Conservation (phyloP, 805 yeast genomes). For the Lipomyces chichibuensis region DNA sequence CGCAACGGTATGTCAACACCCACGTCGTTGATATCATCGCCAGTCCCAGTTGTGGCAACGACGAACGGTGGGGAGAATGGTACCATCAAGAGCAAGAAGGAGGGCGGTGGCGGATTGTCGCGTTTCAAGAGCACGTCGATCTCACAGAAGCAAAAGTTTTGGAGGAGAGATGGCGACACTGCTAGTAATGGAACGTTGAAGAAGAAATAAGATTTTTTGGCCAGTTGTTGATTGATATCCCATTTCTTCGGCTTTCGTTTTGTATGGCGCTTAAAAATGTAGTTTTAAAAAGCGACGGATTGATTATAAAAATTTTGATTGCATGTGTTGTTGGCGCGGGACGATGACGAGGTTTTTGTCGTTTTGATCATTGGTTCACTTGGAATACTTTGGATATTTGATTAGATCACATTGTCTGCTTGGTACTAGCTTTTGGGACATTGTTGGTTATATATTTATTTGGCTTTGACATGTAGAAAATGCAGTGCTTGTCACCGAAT, state of each 20-base stretch:
- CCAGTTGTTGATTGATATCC: neutral
- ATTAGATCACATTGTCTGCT: neutral
- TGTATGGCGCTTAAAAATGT: neutral
- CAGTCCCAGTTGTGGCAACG: slow-evolving; percentile 24
- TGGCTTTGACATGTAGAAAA: neutral
- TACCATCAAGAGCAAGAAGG: slow-evolving; percentile 27
- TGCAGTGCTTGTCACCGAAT: neutral
- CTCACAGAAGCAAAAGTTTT: slow-evolving; percentile 28
- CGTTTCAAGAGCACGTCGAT: slow-evolving; percentile 26
- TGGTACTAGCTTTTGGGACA: neutral
- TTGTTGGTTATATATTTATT: neutral
- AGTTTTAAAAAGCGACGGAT: neutral
- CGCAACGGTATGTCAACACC: slow-evolving; percentile 5
- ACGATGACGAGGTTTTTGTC: neutral
- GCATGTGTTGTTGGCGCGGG: slow-evolving; percentile 2
- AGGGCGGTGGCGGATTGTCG: slow-evolving; percentile 26
- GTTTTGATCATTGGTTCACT: neutral
- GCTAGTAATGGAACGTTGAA: neutral
- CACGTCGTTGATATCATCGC: slow-evolving; percentile 4
- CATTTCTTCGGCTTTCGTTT: neutral
- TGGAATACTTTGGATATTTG: neutral
- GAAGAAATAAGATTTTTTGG: neutral
- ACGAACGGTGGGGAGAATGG: slow-evolving; percentile 5
- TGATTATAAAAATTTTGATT: neutral
- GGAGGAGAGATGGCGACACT: slow-evolving; percentile 24